A percentile compares a stretch with the other conserved stretches of the same genome.
Conservation (phyloP, 805 yeast species). For the Myxozyma lipomycoides region DNA sequence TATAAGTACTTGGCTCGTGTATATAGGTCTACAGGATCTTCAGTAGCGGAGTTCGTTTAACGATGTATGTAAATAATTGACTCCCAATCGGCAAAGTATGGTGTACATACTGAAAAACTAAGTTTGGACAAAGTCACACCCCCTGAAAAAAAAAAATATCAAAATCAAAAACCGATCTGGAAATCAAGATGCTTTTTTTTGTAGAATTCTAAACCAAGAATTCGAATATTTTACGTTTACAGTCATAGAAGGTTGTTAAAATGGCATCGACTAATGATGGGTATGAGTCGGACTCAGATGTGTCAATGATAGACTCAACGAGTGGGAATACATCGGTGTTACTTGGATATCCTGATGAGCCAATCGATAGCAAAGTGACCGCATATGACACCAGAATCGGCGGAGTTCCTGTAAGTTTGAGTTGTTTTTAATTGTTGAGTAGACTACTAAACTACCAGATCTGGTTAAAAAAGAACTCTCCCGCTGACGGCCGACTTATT, state of each 20-base stretch:
- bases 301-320: constrained; percentile 5
- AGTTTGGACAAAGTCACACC: no score
- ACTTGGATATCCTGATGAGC: constrained; percentile 38
- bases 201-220: not conserved
- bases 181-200: not conserved
- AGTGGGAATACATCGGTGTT: constrained; percentile 34
- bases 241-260: no score
- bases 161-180: not conserved
- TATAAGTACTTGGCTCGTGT: no score
- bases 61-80: no score
- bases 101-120: no score
- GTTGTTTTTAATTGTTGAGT: not conserved
- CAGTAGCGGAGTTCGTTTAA: no score
- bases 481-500: constrained; percentile 50
- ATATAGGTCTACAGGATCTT: no score
- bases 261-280: constrained; percentile 10
- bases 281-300: constrained; percentile 23
- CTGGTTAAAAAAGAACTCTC: constrained; percentile 61
- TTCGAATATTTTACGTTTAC: no score
- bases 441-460: constrained; percentile 30
- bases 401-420: constrained; percentile 50
- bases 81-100: no score
- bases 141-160: not conserved
- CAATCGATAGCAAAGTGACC: constrained; percentile 26
- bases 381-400: constrained; percentile 71